These are phyloP conservation scores for Candida pseudoglaebosa DNA, from an alignment of 805 yeast species.

Conservation along the genomic window DNA sequence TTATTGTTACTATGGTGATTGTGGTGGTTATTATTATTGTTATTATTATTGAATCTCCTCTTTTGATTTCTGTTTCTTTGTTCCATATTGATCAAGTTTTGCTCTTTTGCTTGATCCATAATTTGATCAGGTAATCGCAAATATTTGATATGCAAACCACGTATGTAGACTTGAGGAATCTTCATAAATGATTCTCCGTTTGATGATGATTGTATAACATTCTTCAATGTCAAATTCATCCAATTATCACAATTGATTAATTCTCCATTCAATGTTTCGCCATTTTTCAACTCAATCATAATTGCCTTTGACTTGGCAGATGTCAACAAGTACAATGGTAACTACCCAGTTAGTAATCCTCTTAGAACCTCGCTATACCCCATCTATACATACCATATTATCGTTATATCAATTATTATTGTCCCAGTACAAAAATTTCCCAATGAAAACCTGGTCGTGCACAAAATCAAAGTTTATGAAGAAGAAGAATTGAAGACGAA, in stretches of 20 bases:
- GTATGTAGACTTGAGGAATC: slow-evolving; percentile 70
- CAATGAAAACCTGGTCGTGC: neutral
- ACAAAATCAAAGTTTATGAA: neutral
- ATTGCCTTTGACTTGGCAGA: slow-evolving; percentile 87
- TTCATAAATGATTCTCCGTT: slow-evolving; percentile 59
- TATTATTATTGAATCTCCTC: slow-evolving; percentile 30
- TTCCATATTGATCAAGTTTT: slow-evolving; percentile 48
- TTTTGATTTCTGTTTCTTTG: slow-evolving; percentile 45
- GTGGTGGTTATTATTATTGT: slow-evolving; percentile 13
- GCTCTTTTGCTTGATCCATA: slow-evolving; percentile 73
- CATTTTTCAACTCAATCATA: slow-evolving; percentile 85
- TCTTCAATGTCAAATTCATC: slow-evolving; percentile 87
- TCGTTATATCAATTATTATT: neutral
- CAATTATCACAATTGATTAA: slow-evolving; percentile 85
- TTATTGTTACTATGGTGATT: slow-evolving; percentile 32
- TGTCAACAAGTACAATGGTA: slow-evolving; percentile 86
- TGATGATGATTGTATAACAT: slow-evolving; percentile 66
- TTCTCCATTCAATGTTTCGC: slow-evolving; percentile 83
- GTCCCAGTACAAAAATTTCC: slow-evolving; percentile 1
- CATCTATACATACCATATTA: slow-evolving; percentile 1
- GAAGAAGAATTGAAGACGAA: no score
- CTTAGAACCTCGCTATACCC: neutral
- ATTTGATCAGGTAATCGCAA: slow-evolving; percentile 70
- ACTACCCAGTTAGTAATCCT: slow-evolving; percentile 39
- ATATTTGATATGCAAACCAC: slow-evolving; percentile 81